Conservation (phyloP, 768 basidiomycete genomes). For the Crassisporium funariophilum region DNA sequence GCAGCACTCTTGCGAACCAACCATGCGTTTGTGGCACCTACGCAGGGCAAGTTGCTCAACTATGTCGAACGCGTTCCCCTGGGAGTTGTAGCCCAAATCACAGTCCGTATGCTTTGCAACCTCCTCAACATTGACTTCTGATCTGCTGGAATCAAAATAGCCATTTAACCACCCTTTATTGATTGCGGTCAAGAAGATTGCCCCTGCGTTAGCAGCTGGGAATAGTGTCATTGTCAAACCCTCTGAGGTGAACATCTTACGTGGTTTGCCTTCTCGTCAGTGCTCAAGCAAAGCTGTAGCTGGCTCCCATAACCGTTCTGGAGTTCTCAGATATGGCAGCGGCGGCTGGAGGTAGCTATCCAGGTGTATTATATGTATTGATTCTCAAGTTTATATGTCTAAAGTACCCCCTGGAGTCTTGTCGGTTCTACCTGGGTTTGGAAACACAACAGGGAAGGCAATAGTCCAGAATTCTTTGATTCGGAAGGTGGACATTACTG, state of each 20-base stretch:
- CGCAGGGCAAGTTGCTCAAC: conserved; percentile 78
- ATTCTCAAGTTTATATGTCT: not conserved
- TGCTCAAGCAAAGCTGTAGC: conserved; percentile 30
- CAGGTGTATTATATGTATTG: not conserved
- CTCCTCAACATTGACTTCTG: not conserved
- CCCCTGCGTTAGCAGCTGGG: conserved; percentile 81
- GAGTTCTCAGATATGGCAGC: conserved; percentile 70
- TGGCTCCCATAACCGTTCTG: conserved; percentile 79
- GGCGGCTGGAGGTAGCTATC: conserved; percentile 60
- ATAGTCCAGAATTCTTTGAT: conserved; percentile 67
- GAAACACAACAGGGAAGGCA: conserved; percentile 61
- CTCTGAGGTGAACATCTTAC: conserved; percentile 55
- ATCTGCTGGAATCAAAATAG: conserved; percentile 34
- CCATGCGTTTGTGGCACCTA: conserved; percentile 71
- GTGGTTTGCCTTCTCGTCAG: conserved; percentile 1
- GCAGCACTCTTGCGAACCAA: conserved; percentile 73
- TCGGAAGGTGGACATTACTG: conserved; percentile 85
- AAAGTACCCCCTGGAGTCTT: conserved; percentile 79
- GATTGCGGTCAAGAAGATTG: conserved; percentile 88
- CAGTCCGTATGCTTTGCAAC: conserved; percentile 47
- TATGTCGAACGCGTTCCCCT: conserved; percentile 79
- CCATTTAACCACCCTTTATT: conserved; percentile 91
- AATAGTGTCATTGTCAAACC: conserved; percentile 85
- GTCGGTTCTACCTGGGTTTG: conserved; percentile 74
- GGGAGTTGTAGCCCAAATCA: conserved; percentile 89